phyloP scores from a whole-genome alignment of 768 basidiomycete species.

The Leccinum boreale region DNA sequence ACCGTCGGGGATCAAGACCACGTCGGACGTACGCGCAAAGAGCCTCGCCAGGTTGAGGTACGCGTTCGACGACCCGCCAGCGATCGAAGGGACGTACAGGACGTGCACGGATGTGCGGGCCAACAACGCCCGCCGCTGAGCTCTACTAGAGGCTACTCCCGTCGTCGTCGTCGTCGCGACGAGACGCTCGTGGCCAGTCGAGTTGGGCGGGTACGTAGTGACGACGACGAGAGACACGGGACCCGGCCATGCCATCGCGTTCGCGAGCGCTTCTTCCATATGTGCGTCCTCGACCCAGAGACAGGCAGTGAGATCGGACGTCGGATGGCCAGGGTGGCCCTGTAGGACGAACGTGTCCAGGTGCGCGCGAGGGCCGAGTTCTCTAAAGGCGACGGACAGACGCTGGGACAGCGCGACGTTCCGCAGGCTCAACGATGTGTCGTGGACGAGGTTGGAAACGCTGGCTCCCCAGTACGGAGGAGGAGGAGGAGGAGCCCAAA shows the following conservation, averaged over 20 bases:
- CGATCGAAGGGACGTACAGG: constrained; percentile 38
- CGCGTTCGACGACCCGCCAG: constrained; percentile 43
- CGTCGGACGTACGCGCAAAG: constrained; percentile 45
- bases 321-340: constrained; percentile 1
- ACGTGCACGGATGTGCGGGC: constrained; percentile 42
- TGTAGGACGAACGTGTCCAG: constrained; percentile 38
- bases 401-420: constrained; percentile 32
- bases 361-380: constrained; percentile 21
- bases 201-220: constrained; percentile 32
- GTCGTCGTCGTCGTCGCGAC: not conserved
- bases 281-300: constrained; percentile 43
- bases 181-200: constrained; percentile 19
- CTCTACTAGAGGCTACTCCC: too few relatives aligned
- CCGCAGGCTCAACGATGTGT: constrained; percentile 12
- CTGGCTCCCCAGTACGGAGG: not conserved
- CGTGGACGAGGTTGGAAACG: not conserved
- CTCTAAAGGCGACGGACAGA: constrained; percentile 35
- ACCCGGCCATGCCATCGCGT: constrained; percentile 45
- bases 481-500: not conserved
- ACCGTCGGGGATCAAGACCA: constrained; percentile 52
- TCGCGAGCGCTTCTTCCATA: constrained; percentile 33
- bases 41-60: constrained; percentile 65
- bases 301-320: constrained; percentile 41
- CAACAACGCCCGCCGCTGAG: constrained; percentile 7
- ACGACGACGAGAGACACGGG: constrained; percentile 49